Base-by-base conservation (phyloP, 495 filamentous ascomycete species). In the Acidomyces sp. region DNA sequence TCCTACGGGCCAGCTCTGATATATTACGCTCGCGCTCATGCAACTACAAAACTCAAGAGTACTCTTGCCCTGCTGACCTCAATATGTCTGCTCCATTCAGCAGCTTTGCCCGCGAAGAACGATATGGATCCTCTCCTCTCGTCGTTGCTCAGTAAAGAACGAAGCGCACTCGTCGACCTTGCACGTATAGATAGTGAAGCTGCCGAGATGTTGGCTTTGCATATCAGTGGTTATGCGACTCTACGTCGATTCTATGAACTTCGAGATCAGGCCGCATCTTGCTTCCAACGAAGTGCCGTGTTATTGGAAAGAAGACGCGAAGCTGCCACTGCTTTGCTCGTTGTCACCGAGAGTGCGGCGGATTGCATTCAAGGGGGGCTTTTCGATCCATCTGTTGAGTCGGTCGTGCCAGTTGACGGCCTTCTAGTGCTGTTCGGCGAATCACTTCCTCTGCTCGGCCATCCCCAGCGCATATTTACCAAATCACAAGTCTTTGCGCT, bases 321-420 rank as follows among this genome's bases (percentile, higher is more conserved):
- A 29, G 46, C 46, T 11, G 51, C 46, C 2, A 32, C 78, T 74
- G 42, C 68, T n/a, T 64, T 95, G 23, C 62, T 81, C 18, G 79
- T 80, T 7, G 76, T 90, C 35, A 81, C 93, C 52, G 66, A 72
- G 34, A 90, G 83, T 57, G 81, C 86, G 3, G 76, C 77, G 32
- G 84, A 92, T 57, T 85, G 81, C 50, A 92, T 95, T 53, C 77
- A 80, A 41, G 87, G 86, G 35, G 85, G 87, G 12, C 66, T 93
- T 1, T 87, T 80, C 52, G 85, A 93, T 54, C 77, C 79, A 23
- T 65, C 71, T 19, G 71, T 80, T 13, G 81, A 80, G 46, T 75
- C 80, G 1, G 80, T 90, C 12, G 78, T 93, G 17, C 78, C 77
- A 42, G 82, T 93, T 32, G 86, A 93, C 48, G 82, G 82, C 34